Base-by-base conservation (phyloP, 2,329 filamentous ascomycete species). In the Chaetomium globosum region DNA sequence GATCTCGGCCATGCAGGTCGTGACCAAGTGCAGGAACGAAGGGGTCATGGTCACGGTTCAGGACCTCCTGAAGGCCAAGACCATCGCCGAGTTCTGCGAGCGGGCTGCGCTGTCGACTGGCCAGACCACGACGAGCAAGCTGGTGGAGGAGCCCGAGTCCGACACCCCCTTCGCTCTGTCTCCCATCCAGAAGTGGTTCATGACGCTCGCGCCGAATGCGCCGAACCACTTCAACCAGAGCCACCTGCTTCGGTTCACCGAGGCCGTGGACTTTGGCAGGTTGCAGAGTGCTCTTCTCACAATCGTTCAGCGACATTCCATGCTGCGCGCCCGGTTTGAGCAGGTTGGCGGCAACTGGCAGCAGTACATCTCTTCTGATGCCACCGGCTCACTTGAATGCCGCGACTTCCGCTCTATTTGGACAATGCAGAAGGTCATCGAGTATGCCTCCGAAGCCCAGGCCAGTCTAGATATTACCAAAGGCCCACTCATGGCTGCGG, bases 141-240 rank as follows among this genome's bases (percentile, higher is more conserved):
- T 36, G n/a, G 36, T 61, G 30, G 55, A 52, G 28, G 39, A 49
- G 21, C 46, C 49, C 28, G 49, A 33, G 26, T 55, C 56, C 26
- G 49, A 51, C 16, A 31, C 48, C 6, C 30, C 52, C 1, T 83
- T 81, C 63, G 71, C 73, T 0, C 69, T 81, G 1, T 78, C 80
- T 0, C 81, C 81, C 0, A 77, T 82, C n/a, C 81, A 82, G 63
- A 71, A 75, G 26, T 71, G 51, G 49, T 49, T 55, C 23, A 36
- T 51, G 46, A n/a, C 19, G n/a, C 51, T 61, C 16, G n/a, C 49
- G 8, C 48, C 48, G 12, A 9, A 53, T 7, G 28, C 49, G 2
- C 30, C 48, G 13, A 60, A 33, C 21, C 77, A 78, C 16, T 80
- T 80, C 71, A 81, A 82, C 64, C 80, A 82, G 30, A 61, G 46